Evolutionary conservation across 768 basidiomycete species (phyloP), one percentile per base, ranked within the genome.

Genomic region (Psilocybe cyanescens): DNA sequence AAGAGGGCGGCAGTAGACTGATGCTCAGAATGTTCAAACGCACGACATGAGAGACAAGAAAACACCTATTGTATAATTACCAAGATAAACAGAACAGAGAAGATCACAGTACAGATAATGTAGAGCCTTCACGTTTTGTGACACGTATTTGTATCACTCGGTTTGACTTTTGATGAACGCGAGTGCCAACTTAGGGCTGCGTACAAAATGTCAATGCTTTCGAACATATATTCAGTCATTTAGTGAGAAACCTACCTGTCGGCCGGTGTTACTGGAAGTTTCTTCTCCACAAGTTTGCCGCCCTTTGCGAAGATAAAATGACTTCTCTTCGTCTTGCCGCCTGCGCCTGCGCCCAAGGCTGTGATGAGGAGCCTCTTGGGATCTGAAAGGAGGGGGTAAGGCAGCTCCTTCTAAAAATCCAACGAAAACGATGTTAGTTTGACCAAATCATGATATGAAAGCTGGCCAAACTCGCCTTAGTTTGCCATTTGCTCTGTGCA

Each of bases 221-320:
- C 35, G 39, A 19, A 11, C 31, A 30, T 37, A 49, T 28, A 16
- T 24, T 17, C 11, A 31, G 8, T 37, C 9, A 45, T 1, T 30
- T 12, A 1, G 9, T 29, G 31, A 17, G 35, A 59, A 33, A 55
- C 45, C 31, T 19, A 90, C 93, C 94, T 97, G 58, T 96, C 92
- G 0, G 72, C 88, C 1, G 95, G 92, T 70, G 94, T 91, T 52
- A 97, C 95, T 1, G 94, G 93, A 14, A 93, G 77, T 70, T 87
- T 88, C 78, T 87, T 92, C 14, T 96, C 90, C 3, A 97, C 75
- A 46, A 99, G 80, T 73, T 93, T 93, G 1, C 95, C 96, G 5
- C 94, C 95, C 73, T 92, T 91, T 66, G 87, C 92, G 67, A 98
- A 97, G 67, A 98, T 86, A 74, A 97, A 97, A 74, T 97, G 95